Conservation (phyloP, 1,139 yeast species). For the Schwanniomyces etchellsii region DNA sequence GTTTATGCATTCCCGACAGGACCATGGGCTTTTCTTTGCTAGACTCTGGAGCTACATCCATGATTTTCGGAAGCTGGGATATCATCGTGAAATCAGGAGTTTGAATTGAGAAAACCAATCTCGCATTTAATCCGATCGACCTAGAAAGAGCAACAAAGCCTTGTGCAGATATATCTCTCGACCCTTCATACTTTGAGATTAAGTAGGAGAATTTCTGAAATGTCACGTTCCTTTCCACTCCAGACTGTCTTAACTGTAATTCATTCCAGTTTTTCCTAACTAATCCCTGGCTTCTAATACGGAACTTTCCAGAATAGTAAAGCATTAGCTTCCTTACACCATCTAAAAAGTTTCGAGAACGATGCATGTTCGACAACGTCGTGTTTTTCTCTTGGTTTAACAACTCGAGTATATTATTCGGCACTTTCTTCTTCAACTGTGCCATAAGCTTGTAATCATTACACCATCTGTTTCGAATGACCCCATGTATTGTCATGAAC, state of each 20-base stretch:
- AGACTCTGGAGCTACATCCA: constrained; percentile 1
- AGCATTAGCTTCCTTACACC: constrained; percentile 62
- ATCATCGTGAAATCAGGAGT: constrained; percentile 74
- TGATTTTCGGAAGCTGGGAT: constrained; percentile 13
- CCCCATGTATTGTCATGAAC: constrained; percentile 60
- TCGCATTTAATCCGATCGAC: constrained; percentile 62
- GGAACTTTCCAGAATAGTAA: constrained; percentile 57
- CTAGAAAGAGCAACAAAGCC: constrained; percentile 79
- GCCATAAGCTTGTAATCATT: constrained; percentile 41
- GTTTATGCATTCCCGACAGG: constrained; percentile 16
- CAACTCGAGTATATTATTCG: constrained; percentile 37
- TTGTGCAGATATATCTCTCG: constrained; percentile 77
- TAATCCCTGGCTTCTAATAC: constrained; percentile 39
- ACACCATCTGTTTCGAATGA: constrained; percentile 70
- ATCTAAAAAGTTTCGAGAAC: constrained; percentile 69
- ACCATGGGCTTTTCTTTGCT: constrained; percentile 5
- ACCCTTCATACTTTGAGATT: constrained; percentile 51
- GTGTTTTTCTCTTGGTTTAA: constrained; percentile 37
- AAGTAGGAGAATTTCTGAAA: constrained; percentile 34
- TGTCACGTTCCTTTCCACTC: constrained; percentile 20
- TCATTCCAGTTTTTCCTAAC: constrained; percentile 60
- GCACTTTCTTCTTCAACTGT: constrained; percentile 39
- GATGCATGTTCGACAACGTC: constrained; percentile 32
- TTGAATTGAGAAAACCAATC: constrained; percentile 79
- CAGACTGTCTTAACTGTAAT: constrained; percentile 21